These are phyloP conservation scores for Monilinia aucupariae DNA, from an alignment of 2,329 filamentous ascomycete species.

Conservation along the genomic window DNA sequence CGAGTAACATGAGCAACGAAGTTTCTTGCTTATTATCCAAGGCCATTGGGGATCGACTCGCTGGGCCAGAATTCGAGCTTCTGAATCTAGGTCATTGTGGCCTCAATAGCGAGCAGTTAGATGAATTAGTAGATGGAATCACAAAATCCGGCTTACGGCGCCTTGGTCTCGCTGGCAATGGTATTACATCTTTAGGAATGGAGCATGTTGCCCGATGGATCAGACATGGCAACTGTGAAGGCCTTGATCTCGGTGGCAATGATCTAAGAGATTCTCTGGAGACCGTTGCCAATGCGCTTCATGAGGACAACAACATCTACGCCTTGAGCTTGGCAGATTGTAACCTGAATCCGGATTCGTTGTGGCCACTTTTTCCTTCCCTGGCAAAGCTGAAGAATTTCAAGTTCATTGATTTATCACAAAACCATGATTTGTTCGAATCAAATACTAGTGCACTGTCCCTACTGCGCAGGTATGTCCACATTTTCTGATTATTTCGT, in stretches of 20 bases:
- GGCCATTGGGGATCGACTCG: slow-evolving; percentile 70
- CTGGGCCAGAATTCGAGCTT: slow-evolving; percentile 71
- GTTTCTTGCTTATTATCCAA: slow-evolving; percentile 64
- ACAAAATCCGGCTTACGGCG: slow-evolving; percentile 70
- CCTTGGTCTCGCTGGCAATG: slow-evolving; percentile 78
- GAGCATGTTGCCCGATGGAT: slow-evolving; percentile 73
- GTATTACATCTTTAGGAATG: slow-evolving; percentile 67
- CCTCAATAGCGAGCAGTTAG: slow-evolving; percentile 64
- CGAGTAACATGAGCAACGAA: slow-evolving; percentile 30
- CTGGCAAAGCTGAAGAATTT: slow-evolving; percentile 66
- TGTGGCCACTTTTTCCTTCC: slow-evolving; percentile 70
- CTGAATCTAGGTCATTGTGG: slow-evolving; percentile 77
- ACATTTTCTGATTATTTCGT: slow-evolving; percentile 19
- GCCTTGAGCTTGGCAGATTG: slow-evolving; percentile 84
- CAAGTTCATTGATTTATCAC: slow-evolving; percentile 85
- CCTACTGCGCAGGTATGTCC: slow-evolving; percentile 63
- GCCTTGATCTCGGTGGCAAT: slow-evolving; percentile 84
- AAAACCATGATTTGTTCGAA: slow-evolving; percentile 77
- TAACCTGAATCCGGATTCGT: slow-evolving; percentile 65
- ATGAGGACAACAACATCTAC: slow-evolving; percentile 57
- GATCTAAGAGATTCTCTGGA: slow-evolving; percentile 55
- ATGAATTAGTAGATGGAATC: slow-evolving; percentile 74
- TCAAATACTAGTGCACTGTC: slow-evolving; percentile 66
- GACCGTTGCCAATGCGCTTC: slow-evolving; percentile 47
- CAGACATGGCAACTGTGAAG: slow-evolving; percentile 71